Conservation (phyloP, 257 asterid genomes). For the Solanum bukasovii region DNA sequence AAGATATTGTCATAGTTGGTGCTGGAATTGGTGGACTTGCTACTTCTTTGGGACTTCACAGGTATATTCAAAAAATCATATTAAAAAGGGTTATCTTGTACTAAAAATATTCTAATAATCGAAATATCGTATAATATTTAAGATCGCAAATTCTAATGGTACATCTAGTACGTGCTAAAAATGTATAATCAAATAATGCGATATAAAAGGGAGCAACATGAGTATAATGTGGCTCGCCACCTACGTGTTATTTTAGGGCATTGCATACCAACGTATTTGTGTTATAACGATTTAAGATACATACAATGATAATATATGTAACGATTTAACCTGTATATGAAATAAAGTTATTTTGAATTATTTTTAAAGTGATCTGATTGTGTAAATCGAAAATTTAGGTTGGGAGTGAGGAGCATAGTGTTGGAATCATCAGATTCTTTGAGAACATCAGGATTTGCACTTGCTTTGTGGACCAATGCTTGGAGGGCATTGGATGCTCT, state of each 20-base stretch:
- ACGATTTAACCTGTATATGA: no score
- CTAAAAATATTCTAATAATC: neutral
- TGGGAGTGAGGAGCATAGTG: constrained; percentile 34
- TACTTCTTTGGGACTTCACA: constrained; percentile 31
- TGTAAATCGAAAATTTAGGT: neutral
- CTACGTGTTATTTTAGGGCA: neutral
- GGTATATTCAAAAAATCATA: constrained; percentile 6
- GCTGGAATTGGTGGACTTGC: constrained; percentile 39
- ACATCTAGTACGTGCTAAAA: neutral
- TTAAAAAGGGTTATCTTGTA: no score
- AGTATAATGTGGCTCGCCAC: neutral
- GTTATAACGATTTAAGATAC: neutral
- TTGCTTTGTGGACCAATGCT: constrained; percentile 38
- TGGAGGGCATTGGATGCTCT: constrained; percentile 42
- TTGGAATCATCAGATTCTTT: constrained; percentile 36
- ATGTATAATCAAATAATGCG: neutral
- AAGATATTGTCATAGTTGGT: constrained; percentile 27
- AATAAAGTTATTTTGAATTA: no score
- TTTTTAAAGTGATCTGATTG: neutral
- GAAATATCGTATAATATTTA: neutral
- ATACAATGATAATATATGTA: neutral
- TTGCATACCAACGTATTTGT: neutral
- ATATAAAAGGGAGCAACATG: neutral
- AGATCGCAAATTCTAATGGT: neutral
- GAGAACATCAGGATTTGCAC: constrained; percentile 29